Evolutionary conservation across 1,284 basidiomycete genomes (phyloP), one percentile per base, ranked within the genome.

Genomic region (Vanrija pseudolonga): DNA sequence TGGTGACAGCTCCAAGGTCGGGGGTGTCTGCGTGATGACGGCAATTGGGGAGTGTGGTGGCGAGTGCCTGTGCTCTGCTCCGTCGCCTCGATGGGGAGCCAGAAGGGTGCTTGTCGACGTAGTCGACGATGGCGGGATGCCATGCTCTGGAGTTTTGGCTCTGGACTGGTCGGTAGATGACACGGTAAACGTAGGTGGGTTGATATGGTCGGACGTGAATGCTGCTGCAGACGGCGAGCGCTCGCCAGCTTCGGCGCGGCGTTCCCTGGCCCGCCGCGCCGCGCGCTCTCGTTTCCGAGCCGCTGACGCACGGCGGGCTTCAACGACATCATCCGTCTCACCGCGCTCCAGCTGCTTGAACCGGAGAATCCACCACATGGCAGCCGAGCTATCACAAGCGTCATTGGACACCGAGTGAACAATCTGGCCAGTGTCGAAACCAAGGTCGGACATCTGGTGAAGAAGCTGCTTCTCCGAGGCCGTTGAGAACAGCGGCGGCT

Each of bases 351-450:
- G 77, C 54, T 81, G 83, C 66, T 84, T 85, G 71, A 89, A 86
- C 9, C 88, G 85, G 47, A 98, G 78, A 81, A 97, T 89, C 96
- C 96, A 98, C 95, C 95, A 98, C 12, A 91, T 78, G 1, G 94
- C 91, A 11, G 92, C 89, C 6, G 88, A 84, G 0, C 89, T 82
- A 73, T 98, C 95, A 68, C 95, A 98, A 0, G 96, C 95, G 74
- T 97, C 85, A 23, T 83, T 88, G 44, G 89, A 80, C 7, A 98
- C 93, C 1, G 88, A 92, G 72, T 98, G 94, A 19, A 89, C 86
- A 53, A 98, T 88, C 74, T 98, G 96, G 11, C 90, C 91, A 0
- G 89, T 89, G 70, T 98, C 95, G 60, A 98, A 85, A 0, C 96
- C 95, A 7, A 97, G 78, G 18, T 77, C 71, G 56, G 85, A 86